These are phyloP conservation scores for Phialemonium atrogriseum DNA, from an alignment of 2,329 filamentous ascomycete species.

Conservation along the genomic window DNA sequence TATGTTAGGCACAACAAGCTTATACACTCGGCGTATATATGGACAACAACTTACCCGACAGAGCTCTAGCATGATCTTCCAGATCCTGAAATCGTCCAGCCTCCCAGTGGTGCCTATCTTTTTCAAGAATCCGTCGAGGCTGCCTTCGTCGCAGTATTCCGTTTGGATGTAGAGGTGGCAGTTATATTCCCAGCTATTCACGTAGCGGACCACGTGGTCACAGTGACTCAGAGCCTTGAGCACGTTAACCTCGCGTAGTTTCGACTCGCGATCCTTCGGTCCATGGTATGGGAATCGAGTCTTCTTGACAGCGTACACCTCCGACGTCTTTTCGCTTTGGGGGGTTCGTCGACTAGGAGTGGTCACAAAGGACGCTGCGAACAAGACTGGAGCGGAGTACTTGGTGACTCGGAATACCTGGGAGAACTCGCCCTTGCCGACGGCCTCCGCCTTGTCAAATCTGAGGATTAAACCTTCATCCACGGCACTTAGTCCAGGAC, in stretches of 20 bases:
- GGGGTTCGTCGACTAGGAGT: constrained; percentile 38
- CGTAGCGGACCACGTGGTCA: constrained; percentile 78
- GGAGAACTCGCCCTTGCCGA: constrained; percentile 89
- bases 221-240: constrained; percentile 68
- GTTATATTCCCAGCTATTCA: constrained; percentile 82
- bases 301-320: constrained; percentile 90
- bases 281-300: constrained; percentile 73
- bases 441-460: constrained; percentile 72
- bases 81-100: constrained; percentile 94
- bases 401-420: constrained; percentile 72
- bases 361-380: constrained; percentile 24
- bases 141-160: constrained; percentile 92
- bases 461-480: constrained; percentile 66
- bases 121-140: constrained; percentile 77
- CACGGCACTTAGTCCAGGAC: constrained; percentile 61
- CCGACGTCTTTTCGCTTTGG: constrained; percentile 43
- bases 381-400: constrained; percentile 15
- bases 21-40: constrained; percentile 5
- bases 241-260: constrained; percentile 75
- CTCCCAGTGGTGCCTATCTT: constrained; percentile 75
- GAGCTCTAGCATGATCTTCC: constrained; percentile 91
- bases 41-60: constrained; percentile 55
- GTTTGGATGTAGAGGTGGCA: constrained; percentile 92
- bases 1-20: constrained; percentile 12
- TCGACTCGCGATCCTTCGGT: constrained; percentile 68